phyloP scores from a whole-genome alignment of 441 rosid species.

The Gossypium gossypioides region DNA sequence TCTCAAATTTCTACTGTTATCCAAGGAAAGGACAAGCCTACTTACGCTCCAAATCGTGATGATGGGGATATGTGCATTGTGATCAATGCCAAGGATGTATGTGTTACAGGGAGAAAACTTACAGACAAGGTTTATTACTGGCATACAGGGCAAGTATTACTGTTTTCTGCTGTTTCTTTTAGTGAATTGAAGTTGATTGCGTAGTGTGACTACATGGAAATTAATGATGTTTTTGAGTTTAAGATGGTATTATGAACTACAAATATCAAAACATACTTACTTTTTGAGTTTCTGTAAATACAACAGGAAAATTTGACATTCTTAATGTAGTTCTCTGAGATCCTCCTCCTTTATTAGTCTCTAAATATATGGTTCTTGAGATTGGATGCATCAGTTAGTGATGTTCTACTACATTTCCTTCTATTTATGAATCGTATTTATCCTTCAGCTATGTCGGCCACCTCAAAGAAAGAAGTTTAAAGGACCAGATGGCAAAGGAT shows the following conservation, averaged over 20 bases:
- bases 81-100: conserved; percentile 81
- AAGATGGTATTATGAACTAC: neutral
- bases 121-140: conserved; percentile 83
- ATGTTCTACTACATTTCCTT: neutral
- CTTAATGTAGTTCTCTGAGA: neutral
- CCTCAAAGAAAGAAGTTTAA: conserved; percentile 91
- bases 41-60: conserved; percentile 78
- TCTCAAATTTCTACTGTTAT: conserved; percentile 84
- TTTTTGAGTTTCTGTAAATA: neutral
- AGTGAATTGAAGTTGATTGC: neutral
- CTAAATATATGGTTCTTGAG: neutral
- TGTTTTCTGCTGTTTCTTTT: conserved; percentile 1
- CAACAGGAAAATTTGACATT: neutral
- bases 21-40: conserved; percentile 98
- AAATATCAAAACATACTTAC: neutral
- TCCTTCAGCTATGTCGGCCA: conserved; percentile 70
- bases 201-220: neutral
- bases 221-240: neutral
- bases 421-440: neutral
- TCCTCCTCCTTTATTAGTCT: neutral
- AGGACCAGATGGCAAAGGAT: conserved; percentile 88
- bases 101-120: conserved; percentile 87
- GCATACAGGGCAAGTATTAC: conserved; percentile 84
- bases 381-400: neutral
- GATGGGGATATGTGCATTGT: conserved; percentile 97